These are phyloP conservation scores for Xylaria polymorpha DNA, from an alignment of 2,329 filamentous ascomycete species.

Conservation along the genomic window DNA sequence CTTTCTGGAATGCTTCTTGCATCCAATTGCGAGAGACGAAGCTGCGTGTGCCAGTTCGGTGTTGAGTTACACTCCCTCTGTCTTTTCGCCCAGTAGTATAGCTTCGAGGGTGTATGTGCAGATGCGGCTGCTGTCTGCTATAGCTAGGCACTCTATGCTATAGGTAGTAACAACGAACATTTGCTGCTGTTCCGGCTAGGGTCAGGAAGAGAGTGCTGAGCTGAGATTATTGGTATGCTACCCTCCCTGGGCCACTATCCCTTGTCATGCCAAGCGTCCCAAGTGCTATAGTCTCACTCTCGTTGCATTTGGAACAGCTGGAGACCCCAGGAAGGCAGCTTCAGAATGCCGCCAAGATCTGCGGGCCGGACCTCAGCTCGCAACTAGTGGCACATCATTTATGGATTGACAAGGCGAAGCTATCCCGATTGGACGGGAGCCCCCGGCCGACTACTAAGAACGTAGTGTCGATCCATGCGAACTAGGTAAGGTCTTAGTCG, in stretches of 20 bases:
- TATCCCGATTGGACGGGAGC: conserved; percentile 27
- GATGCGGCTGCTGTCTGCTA: neutral
- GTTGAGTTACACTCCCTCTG: neutral
- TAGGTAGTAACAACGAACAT: neutral
- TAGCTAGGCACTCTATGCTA: neutral
- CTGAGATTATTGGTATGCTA: neutral
- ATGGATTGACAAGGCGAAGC: conserved; percentile 11
- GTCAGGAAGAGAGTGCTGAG: neutral
- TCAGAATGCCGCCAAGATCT: conserved; percentile 19
- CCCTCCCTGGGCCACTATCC: conserved; percentile 10
- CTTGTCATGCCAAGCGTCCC: conserved; percentile 20
- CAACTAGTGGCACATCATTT: conserved; percentile 31
- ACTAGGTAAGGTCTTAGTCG: conserved; percentile 29
- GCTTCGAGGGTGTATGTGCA: neutral
- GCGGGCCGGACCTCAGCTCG: conserved; percentile 37
- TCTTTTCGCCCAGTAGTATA: neutral
- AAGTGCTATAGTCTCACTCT: neutral
- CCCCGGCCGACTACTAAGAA: neutral
- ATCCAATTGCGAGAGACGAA: neutral
- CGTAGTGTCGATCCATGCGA: conserved; percentile 21
- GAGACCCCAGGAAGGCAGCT: neutral
- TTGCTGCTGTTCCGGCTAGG: neutral
- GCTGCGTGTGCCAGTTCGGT: conserved; percentile 6
- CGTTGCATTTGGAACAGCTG: neutral
- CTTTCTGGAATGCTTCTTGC: neutral